These are phyloP conservation scores for Yarrowia galli DNA, from an alignment of 1,139 yeast species.

Conservation along the genomic window DNA sequence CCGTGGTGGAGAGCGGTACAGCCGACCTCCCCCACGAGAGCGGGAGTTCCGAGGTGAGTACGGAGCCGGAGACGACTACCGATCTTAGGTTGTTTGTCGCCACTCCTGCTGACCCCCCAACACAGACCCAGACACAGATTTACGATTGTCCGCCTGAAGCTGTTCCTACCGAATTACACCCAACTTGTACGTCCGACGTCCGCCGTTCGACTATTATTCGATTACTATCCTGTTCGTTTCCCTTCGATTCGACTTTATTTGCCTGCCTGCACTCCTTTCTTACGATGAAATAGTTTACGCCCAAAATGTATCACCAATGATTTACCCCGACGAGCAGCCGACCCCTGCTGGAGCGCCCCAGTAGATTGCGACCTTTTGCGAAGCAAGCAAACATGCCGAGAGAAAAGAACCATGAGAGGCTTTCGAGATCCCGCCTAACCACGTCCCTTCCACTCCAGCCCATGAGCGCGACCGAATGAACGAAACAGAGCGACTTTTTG, in stretches of 20 bases:
- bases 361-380: constrained; percentile 12
- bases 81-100: constrained; percentile 42
- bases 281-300: constrained; percentile 37
- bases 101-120: constrained; percentile 1
- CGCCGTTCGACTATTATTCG: constrained; percentile 3
- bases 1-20: constrained; percentile 42
- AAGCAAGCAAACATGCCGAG: not conserved
- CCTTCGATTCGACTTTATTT: constrained; percentile 4
- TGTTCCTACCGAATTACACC: constrained; percentile 6
- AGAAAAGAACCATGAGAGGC: not conserved
- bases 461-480: not conserved
- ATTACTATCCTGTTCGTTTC: constrained; percentile 2
- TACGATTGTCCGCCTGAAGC: constrained; percentile 13
- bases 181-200: constrained; percentile 14
- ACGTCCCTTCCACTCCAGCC: not conserved
- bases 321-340: constrained; percentile 36
- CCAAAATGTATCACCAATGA: constrained; percentile 38
- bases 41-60: constrained; percentile 44
- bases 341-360: constrained; percentile 39
- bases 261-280: constrained; percentile 18
- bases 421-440: not conserved
- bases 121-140: constrained; percentile 17
- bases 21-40: constrained; percentile 42
- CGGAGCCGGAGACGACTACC: constrained; percentile 44
- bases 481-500: not conserved